Evolutionary conservation across 2,329 filamentous ascomycete species (phyloP).

Genomic region (Phaeosphaeria sp.): DNA sequence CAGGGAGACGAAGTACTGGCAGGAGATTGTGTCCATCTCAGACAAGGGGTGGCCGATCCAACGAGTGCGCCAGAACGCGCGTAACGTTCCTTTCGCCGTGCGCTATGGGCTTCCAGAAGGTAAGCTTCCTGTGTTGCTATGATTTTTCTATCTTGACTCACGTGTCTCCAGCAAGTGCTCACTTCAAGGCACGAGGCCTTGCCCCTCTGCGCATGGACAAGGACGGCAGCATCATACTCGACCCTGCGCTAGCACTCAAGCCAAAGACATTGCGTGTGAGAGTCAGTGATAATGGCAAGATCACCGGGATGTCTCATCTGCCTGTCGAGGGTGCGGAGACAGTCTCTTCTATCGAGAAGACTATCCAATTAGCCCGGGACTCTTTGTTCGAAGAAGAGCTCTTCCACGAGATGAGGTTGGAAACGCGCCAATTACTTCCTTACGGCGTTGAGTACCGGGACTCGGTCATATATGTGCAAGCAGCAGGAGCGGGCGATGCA

Average conservation of each 20-base stretch:
- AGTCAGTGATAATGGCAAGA: slow-evolving; percentile 63
- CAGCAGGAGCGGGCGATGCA: slow-evolving; percentile 19
- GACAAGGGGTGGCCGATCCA: slow-evolving; percentile 83
- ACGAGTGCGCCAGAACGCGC: slow-evolving; percentile 50
- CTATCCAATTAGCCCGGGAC: slow-evolving; percentile 77
- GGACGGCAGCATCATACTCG: slow-evolving; percentile 77
- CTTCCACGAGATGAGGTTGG: slow-evolving; percentile 86
- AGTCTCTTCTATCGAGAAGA: slow-evolving; percentile 68
- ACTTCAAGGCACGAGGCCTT: slow-evolving; percentile 74
- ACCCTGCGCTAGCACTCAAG: slow-evolving; percentile 65
- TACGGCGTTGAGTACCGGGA: slow-evolving; percentile 72
- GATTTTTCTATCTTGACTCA: slow-evolving; percentile 4
- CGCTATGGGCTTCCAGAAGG: slow-evolving; percentile 87
- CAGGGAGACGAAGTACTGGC: slow-evolving; percentile 87
- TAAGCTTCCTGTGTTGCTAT: slow-evolving; percentile 34
- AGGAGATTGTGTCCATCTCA: slow-evolving; percentile 80
- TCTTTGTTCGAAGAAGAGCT: slow-evolving; percentile 85
- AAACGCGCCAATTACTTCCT: slow-evolving; percentile 75
- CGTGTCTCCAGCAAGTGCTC: slow-evolving; percentile 54
- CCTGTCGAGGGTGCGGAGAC: slow-evolving; percentile 30
- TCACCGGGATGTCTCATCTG: slow-evolving; percentile 63
- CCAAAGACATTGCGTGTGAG: slow-evolving; percentile 72
- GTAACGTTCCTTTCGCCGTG: slow-evolving; percentile 81
- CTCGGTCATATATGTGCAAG: slow-evolving; percentile 46
- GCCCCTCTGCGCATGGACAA: slow-evolving; percentile 78